These are phyloP conservation scores for Lentithecium fluviatile DNA, from an alignment of 495 filamentous ascomycete species.

Conservation along the genomic window DNA sequence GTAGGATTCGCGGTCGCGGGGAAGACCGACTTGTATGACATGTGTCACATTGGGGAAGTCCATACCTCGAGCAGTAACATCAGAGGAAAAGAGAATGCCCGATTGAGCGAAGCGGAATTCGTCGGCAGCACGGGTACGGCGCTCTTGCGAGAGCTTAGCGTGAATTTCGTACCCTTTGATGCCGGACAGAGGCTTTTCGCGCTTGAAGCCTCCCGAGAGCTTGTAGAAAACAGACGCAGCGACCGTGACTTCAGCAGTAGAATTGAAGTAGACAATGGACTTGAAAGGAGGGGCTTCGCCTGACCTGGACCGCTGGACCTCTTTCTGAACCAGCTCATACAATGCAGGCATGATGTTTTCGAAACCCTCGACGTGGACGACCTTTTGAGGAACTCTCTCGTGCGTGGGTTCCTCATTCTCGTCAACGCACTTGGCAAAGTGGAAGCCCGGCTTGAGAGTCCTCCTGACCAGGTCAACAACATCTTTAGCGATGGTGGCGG, in stretches of 20 bases:
- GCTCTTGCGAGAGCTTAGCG: slow-evolving; percentile 66
- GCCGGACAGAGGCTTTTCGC: slow-evolving; percentile 33
- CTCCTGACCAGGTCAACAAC: slow-evolving; percentile 73
- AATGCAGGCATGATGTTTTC: slow-evolving; percentile 77
- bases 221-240: slow-evolving; percentile 59
- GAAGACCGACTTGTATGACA: slow-evolving; percentile 80
- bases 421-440: slow-evolving; percentile 78
- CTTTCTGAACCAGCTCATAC: slow-evolving; percentile 67
- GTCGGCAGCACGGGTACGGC: slow-evolving; percentile 66
- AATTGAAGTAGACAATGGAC: slow-evolving; percentile 85
- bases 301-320: slow-evolving; percentile 43
- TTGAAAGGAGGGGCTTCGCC: slow-evolving; percentile 70
- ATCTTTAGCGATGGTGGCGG: slow-evolving; percentile 82
- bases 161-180: slow-evolving; percentile 71
- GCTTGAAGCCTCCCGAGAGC: slow-evolving; percentile 43
- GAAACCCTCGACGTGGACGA: slow-evolving; percentile 61
- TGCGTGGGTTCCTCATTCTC: slow-evolving; percentile 82
- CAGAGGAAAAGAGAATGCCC: slow-evolving; percentile 83
- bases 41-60: slow-evolving; percentile 93
- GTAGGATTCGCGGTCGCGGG: slow-evolving; percentile 72
- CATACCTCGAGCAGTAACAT: slow-evolving; percentile 95
- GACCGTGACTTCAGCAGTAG: slow-evolving; percentile 69
- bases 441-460: slow-evolving; percentile 70
- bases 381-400: slow-evolving; percentile 73
- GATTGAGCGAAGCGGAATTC: slow-evolving; percentile 62